These are phyloP conservation scores for Marasmius sp. DNA, from an alignment of 1,284 basidiomycete species.

Conservation along the genomic window DNA sequence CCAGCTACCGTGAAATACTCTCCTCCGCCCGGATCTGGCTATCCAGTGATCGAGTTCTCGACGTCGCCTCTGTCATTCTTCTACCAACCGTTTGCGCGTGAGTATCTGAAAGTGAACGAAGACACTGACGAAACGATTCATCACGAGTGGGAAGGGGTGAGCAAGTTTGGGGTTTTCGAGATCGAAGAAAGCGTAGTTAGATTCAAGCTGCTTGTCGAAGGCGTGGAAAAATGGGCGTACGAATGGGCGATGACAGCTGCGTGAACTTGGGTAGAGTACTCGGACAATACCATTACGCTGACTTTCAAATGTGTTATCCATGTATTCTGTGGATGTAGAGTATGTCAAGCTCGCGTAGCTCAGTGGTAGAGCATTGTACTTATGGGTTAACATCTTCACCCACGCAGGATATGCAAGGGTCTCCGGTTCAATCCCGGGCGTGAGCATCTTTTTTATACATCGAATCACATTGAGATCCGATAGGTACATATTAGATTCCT, in stretches of 20 bases:
- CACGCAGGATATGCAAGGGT: too few relatives aligned
- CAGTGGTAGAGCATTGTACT: too few relatives aligned
- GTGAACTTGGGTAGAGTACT: too few relatives aligned
- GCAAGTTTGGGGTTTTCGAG: slow-evolving; percentile 5
- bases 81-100: slow-evolving; percentile 1
- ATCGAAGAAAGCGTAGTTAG: neutral
- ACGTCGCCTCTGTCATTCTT: slow-evolving; percentile 6
- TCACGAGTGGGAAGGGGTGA: neutral
- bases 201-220: neutral
- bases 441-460: too few relatives aligned
- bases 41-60: slow-evolving; percentile 4
- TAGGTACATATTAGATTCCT: too few relatives aligned
- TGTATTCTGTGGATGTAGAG: too few relatives aligned
- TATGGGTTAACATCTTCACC: too few relatives aligned
- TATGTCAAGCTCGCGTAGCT: too few relatives aligned
- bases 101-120: neutral
- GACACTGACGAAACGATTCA: neutral
- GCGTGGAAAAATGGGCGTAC: neutral
- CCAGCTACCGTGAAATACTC: slow-evolving; percentile 2
- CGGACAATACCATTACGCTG: too few relatives aligned
- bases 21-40: neutral
- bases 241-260: neutral
- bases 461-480: too few relatives aligned
- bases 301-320: too few relatives aligned
- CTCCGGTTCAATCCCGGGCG: too few relatives aligned